Base-by-base conservation (phyloP, 768 basidiomycete genomes). In the Leccinum uliginosum region DNA sequence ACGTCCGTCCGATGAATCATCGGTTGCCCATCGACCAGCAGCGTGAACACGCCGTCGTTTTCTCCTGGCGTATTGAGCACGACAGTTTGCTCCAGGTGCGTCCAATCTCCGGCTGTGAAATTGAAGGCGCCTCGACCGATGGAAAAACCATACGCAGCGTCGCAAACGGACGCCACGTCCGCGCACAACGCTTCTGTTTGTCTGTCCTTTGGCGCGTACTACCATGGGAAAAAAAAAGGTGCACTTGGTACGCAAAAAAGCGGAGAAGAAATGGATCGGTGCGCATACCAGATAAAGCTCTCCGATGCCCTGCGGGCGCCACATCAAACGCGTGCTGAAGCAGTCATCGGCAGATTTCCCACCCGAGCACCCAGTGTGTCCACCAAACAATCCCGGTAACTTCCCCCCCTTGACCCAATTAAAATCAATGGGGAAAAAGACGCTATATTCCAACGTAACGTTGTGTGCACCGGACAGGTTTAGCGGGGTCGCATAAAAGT, bases 291-390 rank as follows among this genome's bases (percentile, higher is more conserved):
- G 74, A 64, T 91, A 92, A 26, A 91, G 72, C 65, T 94, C 93
- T 4, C 91, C 92, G 0, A 69, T 70, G 4, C 92, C 91, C 0
- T 72, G 72, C 12, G 69, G 64, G 38, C 88, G 76, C 87, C 88
- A 94, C 93, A 95, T 94, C 61, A 94, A 56, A 26, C 93, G 73
- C 6, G 91, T 93, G 65, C 88, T 91, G 66, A 91, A 95, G 64
- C 93, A 95, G 45, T 80, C 76, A 34, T 75, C 60, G 7, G 90
- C 92, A n/a, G 78, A 77, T 61, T 83, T 75, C 1, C 90, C 90
- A 6, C 90, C 90, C 19, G 88, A 89, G 67, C 89, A 91, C 7
- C 72, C 79, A 4, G 66, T 74, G 60, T 80, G 83, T 0, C 88
- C 88, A 0, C 87, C 87, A 63, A 85, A 91, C 4, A 93, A 59